Evolutionary conservation across 1,284 basidiomycete genomes (phyloP).

Genomic region (Lentinula novae-zelandiae): DNA sequence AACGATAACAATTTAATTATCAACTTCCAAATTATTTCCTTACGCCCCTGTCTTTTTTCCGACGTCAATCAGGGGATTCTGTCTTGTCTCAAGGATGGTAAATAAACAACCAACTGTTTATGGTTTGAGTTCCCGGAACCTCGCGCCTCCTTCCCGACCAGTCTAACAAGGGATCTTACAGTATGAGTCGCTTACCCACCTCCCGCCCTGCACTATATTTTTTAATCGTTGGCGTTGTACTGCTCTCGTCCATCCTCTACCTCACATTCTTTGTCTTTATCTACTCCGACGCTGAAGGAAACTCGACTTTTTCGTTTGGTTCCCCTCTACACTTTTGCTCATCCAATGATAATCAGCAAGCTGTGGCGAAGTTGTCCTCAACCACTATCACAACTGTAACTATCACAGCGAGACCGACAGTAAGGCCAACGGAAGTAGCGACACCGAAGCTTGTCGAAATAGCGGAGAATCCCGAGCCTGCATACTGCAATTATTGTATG

Average conservation of each 20-base stretch:
- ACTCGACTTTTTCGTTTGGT: neutral
- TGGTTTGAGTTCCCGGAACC: no score
- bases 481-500: constrained; percentile 1
- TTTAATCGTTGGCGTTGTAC: neutral
- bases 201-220: neutral
- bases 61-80: neutral
- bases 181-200: neutral
- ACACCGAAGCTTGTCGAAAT: neutral
- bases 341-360: neutral
- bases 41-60: neutral
- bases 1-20: neutral
- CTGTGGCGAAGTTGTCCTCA: no score
- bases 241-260: neutral
- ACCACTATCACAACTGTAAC: neutral
- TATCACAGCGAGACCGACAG: neutral
- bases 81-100: neutral
- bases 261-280: neutral
- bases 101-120: no score
- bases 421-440: neutral
- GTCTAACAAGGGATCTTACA: no score
- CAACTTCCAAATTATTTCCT: neutral
- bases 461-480: neutral
- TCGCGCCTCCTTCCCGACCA: no score
- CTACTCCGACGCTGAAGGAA: neutral
- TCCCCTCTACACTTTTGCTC: neutral